These are phyloP conservation scores for Chrysosporium keratinophilum DNA, from an alignment of 2,329 filamentous ascomycete genomes.

Conservation along the genomic window DNA sequence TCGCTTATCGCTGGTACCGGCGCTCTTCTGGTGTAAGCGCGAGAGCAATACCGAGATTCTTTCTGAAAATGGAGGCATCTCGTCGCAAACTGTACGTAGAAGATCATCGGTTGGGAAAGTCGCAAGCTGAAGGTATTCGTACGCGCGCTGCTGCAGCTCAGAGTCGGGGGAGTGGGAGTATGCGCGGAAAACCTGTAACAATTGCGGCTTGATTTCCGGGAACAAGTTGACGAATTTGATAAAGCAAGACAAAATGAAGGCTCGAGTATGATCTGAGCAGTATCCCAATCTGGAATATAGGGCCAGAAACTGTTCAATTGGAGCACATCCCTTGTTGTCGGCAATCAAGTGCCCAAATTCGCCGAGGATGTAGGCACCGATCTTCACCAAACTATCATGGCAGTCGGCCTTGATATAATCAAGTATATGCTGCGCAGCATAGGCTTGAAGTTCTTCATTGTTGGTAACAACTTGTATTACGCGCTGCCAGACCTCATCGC, in stretches of 20 bases:
- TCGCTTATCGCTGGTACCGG: slow-evolving; percentile 82
- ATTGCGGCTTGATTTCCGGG: slow-evolving; percentile 93
- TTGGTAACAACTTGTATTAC: slow-evolving; percentile 99
- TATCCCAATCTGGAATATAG: slow-evolving; percentile 80
- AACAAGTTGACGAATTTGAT: slow-evolving; percentile 98
- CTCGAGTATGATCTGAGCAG: slow-evolving; percentile 79
- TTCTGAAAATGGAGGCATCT: slow-evolving; percentile 98
- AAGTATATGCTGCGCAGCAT: slow-evolving; percentile 85
- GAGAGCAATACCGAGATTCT: slow-evolving; percentile 84
- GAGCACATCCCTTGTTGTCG: slow-evolving; percentile 81
- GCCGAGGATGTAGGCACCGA: slow-evolving; percentile 88
- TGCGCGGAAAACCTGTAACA: slow-evolving; percentile 77
- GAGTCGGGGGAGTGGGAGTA: slow-evolving; percentile 94
- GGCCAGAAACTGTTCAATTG: slow-evolving; percentile 93
- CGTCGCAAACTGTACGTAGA: slow-evolving; percentile 85
- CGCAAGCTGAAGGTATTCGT: slow-evolving; percentile 82
- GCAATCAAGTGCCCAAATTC: slow-evolving; percentile 96
- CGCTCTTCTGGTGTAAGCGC: slow-evolving; percentile 86
- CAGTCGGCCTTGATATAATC: slow-evolving; percentile 89
- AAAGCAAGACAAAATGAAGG: slow-evolving; percentile 90
- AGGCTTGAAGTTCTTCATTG: slow-evolving; percentile 95
- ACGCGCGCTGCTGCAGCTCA: slow-evolving; percentile 90
- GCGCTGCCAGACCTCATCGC: slow-evolving; percentile 97
- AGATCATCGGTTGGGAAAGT: slow-evolving; percentile 82
- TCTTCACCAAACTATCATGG: slow-evolving; percentile 95